Evolutionary conservation across 768 basidiomycete genomes (phyloP), one percentile per base, ranked within the genome.

Genomic region (Suillus lakei): DNA sequence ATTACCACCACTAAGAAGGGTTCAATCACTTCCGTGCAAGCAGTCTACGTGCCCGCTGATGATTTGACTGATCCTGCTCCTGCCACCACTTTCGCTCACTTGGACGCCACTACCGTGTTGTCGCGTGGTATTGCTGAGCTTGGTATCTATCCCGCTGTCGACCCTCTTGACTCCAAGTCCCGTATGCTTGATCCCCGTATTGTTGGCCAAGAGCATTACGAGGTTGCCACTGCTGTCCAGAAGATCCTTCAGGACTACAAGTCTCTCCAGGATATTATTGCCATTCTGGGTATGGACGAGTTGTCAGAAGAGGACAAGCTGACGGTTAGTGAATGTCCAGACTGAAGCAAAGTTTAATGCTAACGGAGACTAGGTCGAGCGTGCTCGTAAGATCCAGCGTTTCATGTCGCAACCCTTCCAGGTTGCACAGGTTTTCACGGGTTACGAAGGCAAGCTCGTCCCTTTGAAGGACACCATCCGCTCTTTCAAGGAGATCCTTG

Each of bases 361-460:
- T 53, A 26, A 59, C 36, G 36, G 21, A 5, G 73, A 56, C 12
- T 66, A 92, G 91, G 96, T 98, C 83, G 93, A 96, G 84, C 95
- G 96, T 81, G 96, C 96, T 69, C 94, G 96, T 80, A 98, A 98
- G 86, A 96, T 98, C 75, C 95, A 95, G 79, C 92, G 95, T 85
- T 98, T 99, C 93, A 99, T 99, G 98, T 98, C 96, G 72, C 96
- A 99, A 84, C 98, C 98, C 68, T 99, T 99, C 95, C 93, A 94
- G 79, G 97, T 98, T 78, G 98, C 96, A 64, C 95, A 98, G 85
- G 96, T 98, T 80, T 98, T 99, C 89, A 99, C 97, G 77, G 97
- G 97, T 85, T 96, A 94, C 76, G 96, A 98, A 85, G 98, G 97
- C 77, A 93, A 92, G 80, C 93, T 99, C 67, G 97, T 99, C 43